Base-by-base conservation (phyloP, 768 basidiomycete species). In the Neoboletus subvelutipes region DNA sequence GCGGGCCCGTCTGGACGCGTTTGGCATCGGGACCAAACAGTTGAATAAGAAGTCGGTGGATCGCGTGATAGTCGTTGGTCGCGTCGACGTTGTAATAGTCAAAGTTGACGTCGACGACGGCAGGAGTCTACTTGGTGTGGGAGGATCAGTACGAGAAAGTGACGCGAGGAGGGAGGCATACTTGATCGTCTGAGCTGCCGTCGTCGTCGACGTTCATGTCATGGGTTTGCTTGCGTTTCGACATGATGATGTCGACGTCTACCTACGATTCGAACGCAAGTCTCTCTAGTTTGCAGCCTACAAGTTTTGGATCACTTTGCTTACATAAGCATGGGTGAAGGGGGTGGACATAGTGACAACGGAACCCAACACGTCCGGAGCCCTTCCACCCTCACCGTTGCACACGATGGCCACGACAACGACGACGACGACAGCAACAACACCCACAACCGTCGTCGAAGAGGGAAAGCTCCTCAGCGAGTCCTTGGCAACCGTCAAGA, bases 21-120 rank as follows among this genome's bases (percentile, higher is more conserved):
- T 89, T 85, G 0, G 92, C 86, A 68, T 98, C 96, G 26, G 84
- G 79, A 0, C 68, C 67, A 62, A 92, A 85, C 28, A 90, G 83
- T 70, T 92, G 90, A 0, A 67, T 67, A 15, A 89, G 70, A 2
- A 92, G 79, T 0, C 90, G 82, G 54, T 91, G 90, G 66, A 96
- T 77, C 2, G 94, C 92, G 60, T 90, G 86, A 69, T 89, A 97
- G 75, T 98, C 95, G 64, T 91, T 74, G 26, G 71, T 80, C 3
- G 90, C 84, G 62, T 90, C 87, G 7, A 92, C 85, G 70, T 92
- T 87, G 79, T 92, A 95, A 70, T 97, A 98, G 62, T 97, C 94
- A 67, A 98, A 98, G 22, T 72, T 58, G 49, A 72, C 71, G 50
- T 72, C 69, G 24, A 68, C 61, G 18, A 65, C 31, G 10, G 55